Base-by-base conservation (phyloP, 2,329 filamentous ascomycete species). In the Microcyclosporella mali region DNA sequence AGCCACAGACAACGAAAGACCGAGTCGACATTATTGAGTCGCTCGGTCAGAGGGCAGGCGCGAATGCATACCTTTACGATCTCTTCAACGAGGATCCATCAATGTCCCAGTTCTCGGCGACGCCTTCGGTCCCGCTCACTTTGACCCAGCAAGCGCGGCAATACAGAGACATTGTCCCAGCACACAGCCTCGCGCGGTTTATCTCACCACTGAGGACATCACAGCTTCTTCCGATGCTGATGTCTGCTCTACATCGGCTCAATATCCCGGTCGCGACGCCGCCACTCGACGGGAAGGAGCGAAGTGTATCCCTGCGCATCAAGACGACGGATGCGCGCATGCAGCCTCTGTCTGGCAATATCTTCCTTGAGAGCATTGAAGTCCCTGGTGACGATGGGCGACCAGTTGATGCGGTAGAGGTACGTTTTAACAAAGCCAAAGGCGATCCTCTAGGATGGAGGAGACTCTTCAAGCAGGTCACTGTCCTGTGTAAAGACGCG, bases 391-490 rank as follows among this genome's bases (percentile, higher is more conserved):
- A 46, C 3, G 10, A 25, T 19, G 29, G 30, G 4, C 36, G 34
- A 9, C 67, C 52, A 69, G 51, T 71, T 37, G 82, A 85, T 47
- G 66, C 90, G 25, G 74, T 89, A 17, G 89, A 95, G 64, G 85
- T 95, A 19, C 77, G 88, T 39, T 97, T 98, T 62, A 78, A 94
- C 53, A 98, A 98, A 69, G 77, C 86, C 41, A 95, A 95, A 69
- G 92, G 92, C 4, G 92, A 98, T 70, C 92, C 92, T 4, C 69
- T 98, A 37, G 90, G 97, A 70, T 98, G 94, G 92, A 79, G 92
- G 47, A 74, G 92, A 27, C 88, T 98, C 63, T 98, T 98, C 73
- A 98, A 98, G 69, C 89, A 88, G 65, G 78, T 95, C n/a, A 86
- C 86, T 21, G 73, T 94, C 50, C 72, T 90, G 47, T 94, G 89